A percentile compares a stretch with the other conserved stretches of the same genome.
Conservation (phyloP, 768 basidiomycete genomes). For the Zangia roseola region DNA sequence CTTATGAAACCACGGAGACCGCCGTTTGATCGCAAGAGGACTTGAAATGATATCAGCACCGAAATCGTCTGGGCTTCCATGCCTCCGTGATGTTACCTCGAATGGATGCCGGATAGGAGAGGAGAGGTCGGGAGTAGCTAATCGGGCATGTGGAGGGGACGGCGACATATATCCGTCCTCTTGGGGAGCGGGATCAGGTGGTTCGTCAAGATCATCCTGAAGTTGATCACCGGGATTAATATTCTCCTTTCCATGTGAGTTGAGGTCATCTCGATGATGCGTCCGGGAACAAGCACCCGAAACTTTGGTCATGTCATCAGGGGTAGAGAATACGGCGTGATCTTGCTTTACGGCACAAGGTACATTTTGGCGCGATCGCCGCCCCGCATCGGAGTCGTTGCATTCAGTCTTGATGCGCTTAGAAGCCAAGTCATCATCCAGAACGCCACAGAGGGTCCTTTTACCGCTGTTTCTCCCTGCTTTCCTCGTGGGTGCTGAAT, state of each 20-base stretch:
- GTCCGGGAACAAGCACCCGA: conserved; percentile 28
- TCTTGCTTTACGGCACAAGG: conserved; percentile 15
- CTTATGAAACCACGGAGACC: conserved; percentile 11
- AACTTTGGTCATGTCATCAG: conserved; percentile 23
- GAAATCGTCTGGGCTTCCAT: conserved; percentile 39
- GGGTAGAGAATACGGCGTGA: not conserved
- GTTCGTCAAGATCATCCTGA: conserved; percentile 41
- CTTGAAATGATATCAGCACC: conserved; percentile 46
- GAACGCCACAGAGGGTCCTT: conserved; percentile 65
- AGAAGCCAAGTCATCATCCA: conserved; percentile 59
- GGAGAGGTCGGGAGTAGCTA: conserved; percentile 59
- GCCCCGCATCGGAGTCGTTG: conserved; percentile 25
- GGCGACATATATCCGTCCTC: conserved; percentile 88
- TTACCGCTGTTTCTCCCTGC: conserved; percentile 71
- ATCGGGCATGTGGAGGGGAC: conserved; percentile 46
- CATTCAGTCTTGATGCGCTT: conserved; percentile 45
- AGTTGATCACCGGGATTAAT: conserved; percentile 37
- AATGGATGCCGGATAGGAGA: conserved; percentile 51
- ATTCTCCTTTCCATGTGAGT: conserved; percentile 38
- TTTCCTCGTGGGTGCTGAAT: conserved; percentile 30
- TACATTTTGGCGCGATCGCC: conserved; percentile 22
- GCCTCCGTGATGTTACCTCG: conserved; percentile 9
- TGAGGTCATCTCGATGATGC: conserved; percentile 45
- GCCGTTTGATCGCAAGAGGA: conserved; percentile 25
- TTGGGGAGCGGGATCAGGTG: conserved; percentile 52